Base-by-base conservation (phyloP, 176 grass and related monocot species). In the Secale cereale region DNA sequence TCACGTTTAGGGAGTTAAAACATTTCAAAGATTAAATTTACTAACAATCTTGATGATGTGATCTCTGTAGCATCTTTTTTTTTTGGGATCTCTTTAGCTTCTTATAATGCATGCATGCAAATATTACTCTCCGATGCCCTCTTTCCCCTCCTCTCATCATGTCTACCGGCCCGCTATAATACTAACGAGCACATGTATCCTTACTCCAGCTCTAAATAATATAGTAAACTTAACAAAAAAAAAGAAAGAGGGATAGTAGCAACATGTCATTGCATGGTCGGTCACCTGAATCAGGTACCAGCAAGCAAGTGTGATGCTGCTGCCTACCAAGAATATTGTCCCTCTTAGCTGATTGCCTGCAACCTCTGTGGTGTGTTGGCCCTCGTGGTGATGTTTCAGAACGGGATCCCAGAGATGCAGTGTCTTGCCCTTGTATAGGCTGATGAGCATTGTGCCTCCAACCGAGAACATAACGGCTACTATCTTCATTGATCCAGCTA, bases 341-440 rank as follows among this genome's bases (percentile, higher is more conserved):
- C 77, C 91, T 11, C 70, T 39, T 43, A 92, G 67, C 37, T 87
- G 87, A 82, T 81, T 66, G 20, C 8, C 33, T 46, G 20, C 64
- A 33, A 31, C 19, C 2, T 23, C 35, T 9, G 19, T 57, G 2
- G 19, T 78, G 31, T 23, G 35, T 26, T 26, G 6, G 31, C 25
- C 29, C 27, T 87, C 15, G 0, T 35, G 66, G 1, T 67, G 36
- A 22, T 8, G 30, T 20, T 62, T 46, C 32, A 90, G 10, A 20
- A 92, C 8, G 5, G 89, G 11, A 16, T 61, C 70, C 87, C 89
- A 91, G 7, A 86, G 27, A 68, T 94, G 92, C 5, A 94, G 17
- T 2, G 23, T 56, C 41, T 87, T 84, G n/a, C 92, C 92, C 70
- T 91, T 94, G 89, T 91, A 94, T 0, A 94, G 52, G 36, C 57